Percentiles rank a stretch among this genome's conserved stretches.
phyloP scores from a whole-genome alignment of 2,329 filamentous ascomycete species.

The Claviceps monticola region DNA sequence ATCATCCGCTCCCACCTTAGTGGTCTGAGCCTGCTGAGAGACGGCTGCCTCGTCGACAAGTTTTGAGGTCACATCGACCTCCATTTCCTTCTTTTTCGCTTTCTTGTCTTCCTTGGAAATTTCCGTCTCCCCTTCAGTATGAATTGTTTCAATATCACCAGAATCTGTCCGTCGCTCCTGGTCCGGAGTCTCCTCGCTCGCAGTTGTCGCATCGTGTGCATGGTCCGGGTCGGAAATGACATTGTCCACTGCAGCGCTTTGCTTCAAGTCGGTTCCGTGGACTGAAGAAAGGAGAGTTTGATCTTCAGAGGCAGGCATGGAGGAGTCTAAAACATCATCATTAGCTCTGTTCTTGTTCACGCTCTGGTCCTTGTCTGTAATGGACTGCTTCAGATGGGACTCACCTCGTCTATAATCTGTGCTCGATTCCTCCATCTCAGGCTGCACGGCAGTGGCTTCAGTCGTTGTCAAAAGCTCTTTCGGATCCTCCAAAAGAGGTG shows the following conservation, averaged over 20 bases:
- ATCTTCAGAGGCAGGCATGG: constrained; percentile 11
- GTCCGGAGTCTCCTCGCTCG: constrained; percentile 1
- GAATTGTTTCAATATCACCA: constrained; percentile 2
- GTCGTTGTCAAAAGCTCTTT: constrained; percentile 9
- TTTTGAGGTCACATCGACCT: constrained; percentile 7
- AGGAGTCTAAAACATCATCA: constrained; percentile 16
- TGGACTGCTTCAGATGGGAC: constrained; percentile 14
- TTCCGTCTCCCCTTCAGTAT: constrained; percentile 5
- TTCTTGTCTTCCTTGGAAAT: constrained; percentile 19
- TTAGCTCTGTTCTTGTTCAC: constrained; percentile 22
- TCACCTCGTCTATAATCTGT: constrained; percentile 18
- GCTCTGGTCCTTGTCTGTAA: constrained; percentile 21
- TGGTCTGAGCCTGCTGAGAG: constrained; percentile 6
- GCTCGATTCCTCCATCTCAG: constrained; percentile 10
- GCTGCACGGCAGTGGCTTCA: not conserved
- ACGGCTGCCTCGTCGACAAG: constrained; percentile 4
- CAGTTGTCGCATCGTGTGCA: not conserved
- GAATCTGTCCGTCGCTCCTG: constrained; percentile 2
- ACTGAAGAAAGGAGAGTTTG: not conserved
- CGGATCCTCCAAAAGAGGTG: not conserved
- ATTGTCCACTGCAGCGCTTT: not conserved
- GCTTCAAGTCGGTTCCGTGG: not conserved
- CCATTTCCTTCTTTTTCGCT: constrained; percentile 12
- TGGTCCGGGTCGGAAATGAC: not conserved
- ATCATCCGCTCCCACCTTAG: constrained; percentile 1